These are phyloP conservation scores for Penicillium arizonense DNA, from an alignment of 495 filamentous ascomycete species.

Conservation along the genomic window DNA sequence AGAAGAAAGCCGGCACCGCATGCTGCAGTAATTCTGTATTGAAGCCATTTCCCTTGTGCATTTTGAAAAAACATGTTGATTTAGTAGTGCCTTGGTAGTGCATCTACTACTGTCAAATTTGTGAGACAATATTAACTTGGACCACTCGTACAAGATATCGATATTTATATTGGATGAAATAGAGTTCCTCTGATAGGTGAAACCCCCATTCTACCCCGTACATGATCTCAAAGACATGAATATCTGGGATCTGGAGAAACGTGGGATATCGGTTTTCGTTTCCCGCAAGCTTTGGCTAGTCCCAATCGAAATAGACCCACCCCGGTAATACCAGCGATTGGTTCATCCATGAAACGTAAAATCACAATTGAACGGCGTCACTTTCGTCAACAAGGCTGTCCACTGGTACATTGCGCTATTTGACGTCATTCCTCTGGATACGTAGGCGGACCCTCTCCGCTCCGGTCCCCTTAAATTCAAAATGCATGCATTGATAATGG, in stretches of 20 bases:
- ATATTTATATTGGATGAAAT: not conserved
- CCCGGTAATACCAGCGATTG: conserved; percentile 1
- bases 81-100: not conserved
- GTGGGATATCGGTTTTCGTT: not conserved
- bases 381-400: not conserved
- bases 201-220: not conserved
- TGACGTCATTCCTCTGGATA: not conserved
- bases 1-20: conserved; percentile 14
- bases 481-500: not conserved
- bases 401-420: not conserved
- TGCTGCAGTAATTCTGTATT: conserved; percentile 10
- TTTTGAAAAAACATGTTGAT: conserved; percentile 2
- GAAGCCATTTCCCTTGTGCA: conserved; percentile 6
- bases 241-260: not conserved
- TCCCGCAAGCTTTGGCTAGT: not conserved
- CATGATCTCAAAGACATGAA: not conserved
- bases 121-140: not conserved
- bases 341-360: not conserved
- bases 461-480: not conserved
- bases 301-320: not conserved
- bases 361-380: not conserved
- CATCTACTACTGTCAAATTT: no score
- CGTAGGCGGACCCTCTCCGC: not conserved
- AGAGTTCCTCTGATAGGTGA: not conserved
- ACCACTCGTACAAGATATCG: not conserved